Conservation (phyloP, 148 eudicot genomes). For the Oxyria digyna region DNA sequence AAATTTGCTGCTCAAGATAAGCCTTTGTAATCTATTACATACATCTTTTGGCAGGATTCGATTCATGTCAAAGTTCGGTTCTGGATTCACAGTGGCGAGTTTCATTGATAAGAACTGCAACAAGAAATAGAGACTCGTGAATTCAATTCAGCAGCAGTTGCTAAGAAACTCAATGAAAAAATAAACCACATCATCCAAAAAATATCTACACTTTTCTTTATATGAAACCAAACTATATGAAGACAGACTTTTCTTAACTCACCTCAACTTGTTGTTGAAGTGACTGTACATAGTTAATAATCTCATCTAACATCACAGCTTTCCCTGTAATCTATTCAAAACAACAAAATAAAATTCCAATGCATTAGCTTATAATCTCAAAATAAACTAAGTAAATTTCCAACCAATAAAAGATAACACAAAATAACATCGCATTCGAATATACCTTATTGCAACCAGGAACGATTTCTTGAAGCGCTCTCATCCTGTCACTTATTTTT, state of each 20-base stretch:
- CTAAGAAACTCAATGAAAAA: neutral
- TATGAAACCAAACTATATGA: neutral
- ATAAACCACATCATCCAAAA: neutral
- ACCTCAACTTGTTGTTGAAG: conserved; percentile 9
- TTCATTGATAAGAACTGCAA: conserved; percentile 9
- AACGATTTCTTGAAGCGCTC: conserved; percentile 2
- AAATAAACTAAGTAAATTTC: neutral
- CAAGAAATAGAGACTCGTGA: neutral
- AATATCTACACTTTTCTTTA: neutral
- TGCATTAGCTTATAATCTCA: neutral
- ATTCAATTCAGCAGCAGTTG: neutral
- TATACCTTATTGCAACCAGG: conserved; percentile 7
- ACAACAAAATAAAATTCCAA: neutral
- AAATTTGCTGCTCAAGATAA: neutral
- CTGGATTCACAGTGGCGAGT: conserved; percentile 8
- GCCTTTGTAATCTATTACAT: neutral
- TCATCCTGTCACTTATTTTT: conserved; percentile 6
- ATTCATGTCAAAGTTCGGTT: neutral
- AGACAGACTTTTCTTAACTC: neutral
- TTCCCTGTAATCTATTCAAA: conserved; percentile 1
- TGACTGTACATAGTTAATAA: conserved; percentile 10
- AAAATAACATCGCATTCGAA: neutral
- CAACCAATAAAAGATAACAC: neutral
- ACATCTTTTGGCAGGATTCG: neutral
- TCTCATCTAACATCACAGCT: conserved; percentile 8